phyloP scores from a whole-genome alignment of 164 flowering plant genomes.

The Magnolia kwangsiensis region DNA sequence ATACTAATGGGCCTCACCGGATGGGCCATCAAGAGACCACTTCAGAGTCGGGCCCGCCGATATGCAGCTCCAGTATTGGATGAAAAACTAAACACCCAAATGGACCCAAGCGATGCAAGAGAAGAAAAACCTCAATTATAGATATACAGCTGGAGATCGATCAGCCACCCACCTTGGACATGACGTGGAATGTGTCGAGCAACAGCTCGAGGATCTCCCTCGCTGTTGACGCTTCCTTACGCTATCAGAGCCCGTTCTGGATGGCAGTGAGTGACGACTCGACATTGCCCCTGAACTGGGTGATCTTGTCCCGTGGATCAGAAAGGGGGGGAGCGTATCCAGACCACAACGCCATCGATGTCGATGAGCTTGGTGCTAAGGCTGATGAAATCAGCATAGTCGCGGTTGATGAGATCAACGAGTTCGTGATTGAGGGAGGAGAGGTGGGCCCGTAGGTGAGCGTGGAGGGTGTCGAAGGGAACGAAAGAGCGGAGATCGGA shows the following conservation, averaged over 20 bases:
- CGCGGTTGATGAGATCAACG: slow-evolving; percentile 88
- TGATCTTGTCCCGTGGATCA: slow-evolving; percentile 78
- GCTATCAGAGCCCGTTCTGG: slow-evolving; percentile 56
- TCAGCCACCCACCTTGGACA: slow-evolving; percentile 64
- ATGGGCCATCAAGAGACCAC: too few relatives aligned
- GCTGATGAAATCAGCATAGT: slow-evolving; percentile 85
- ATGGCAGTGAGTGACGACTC: slow-evolving; percentile 31
- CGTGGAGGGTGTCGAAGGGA: slow-evolving; percentile 85
- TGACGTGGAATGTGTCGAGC: slow-evolving; percentile 89
- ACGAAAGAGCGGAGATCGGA: slow-evolving; percentile 93
- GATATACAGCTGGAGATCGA: neutral
- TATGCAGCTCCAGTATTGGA: too few relatives aligned
- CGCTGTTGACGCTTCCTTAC: slow-evolving; percentile 69
- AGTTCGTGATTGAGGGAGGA: slow-evolving; percentile 80
- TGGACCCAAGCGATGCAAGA: neutral
- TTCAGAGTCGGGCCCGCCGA: too few relatives aligned
- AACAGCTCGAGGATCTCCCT: slow-evolving; percentile 78
- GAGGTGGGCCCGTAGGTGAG: slow-evolving; percentile 76
- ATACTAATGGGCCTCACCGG: too few relatives aligned
- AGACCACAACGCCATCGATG: slow-evolving; percentile 65
- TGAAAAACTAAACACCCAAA: too few relatives aligned
- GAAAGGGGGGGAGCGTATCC: slow-evolving; percentile 91
- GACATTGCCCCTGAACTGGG: slow-evolving; percentile 24
- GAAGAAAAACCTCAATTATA: neutral
- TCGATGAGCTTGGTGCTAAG: slow-evolving; percentile 94